Evolutionary conservation across 352 stramenopile genomes (phyloP).

Genomic region (Lagenidium giganteum): DNA sequence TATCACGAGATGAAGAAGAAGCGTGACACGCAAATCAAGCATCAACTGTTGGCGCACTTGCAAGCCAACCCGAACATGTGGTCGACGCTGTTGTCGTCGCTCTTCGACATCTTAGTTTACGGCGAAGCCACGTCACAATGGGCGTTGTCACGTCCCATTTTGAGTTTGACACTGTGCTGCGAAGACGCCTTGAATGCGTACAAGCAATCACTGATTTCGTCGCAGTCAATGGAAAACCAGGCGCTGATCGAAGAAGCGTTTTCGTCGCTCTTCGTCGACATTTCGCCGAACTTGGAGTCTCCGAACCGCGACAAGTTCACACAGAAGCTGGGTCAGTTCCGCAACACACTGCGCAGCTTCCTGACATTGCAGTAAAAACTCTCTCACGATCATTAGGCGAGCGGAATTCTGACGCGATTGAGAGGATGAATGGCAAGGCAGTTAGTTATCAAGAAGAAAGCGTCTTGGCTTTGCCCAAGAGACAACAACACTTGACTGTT

Average conservation of each 20-base stretch:
- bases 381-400: too few relatives aligned
- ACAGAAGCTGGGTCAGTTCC: constrained; percentile 96
- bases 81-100: constrained; percentile 76
- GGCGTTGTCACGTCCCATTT: constrained; percentile 96
- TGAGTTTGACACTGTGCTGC: constrained; percentile 96
- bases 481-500: too few relatives aligned
- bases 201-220: constrained; percentile 93
- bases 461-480: too few relatives aligned
- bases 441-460: too few relatives aligned
- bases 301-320: constrained; percentile 98
- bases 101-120: constrained; percentile 98
- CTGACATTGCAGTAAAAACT: constrained; percentile 77
- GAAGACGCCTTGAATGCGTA: constrained; percentile 91
- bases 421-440: too few relatives aligned
- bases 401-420: too few relatives aligned
- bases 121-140: constrained; percentile 96
- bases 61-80: constrained; percentile 92
- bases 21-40: constrained; percentile 92
- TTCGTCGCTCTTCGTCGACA: constrained; percentile 93
- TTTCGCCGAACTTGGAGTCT: constrained; percentile 94
- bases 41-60: constrained; percentile 89
- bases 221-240: constrained; percentile 92
- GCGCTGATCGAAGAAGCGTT: constrained; percentile 94
- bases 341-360: constrained; percentile 92
- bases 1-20: constrained; percentile 98